Base-by-base conservation (phyloP, 495 filamentous ascomycete genomes). In the Hyaloscypha finlandica region DNA sequence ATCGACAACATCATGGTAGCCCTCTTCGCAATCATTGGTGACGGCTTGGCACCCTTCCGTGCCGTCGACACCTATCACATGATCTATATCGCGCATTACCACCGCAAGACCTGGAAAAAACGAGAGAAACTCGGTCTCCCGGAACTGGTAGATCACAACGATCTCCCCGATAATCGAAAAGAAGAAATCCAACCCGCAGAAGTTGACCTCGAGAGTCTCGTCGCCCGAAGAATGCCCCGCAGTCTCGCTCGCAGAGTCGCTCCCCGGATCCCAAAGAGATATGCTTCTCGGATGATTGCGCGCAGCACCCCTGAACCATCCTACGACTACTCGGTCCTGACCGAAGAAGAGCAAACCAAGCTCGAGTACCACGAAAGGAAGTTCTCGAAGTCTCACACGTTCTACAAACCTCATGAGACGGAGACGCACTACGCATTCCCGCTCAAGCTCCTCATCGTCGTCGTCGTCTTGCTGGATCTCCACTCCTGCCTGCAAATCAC, bases 321-420 rank as follows among this genome's bases (percentile, higher is more conserved):
- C 14, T 64, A 60, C 31, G 75, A 77, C 55, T 69, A 80, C 64
- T 83, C 83, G 0, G 88, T 92, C 1, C 80, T 94, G 4, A 82
- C 80, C 14, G 81, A 82, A 16, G 77, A 80, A 56, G 84, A 92
- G 72, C 88, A 92, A 73, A 75, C 76, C 25, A 82, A 81, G 52
- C 80, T 94, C 16, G 80, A 85, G 57, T 85, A 92, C 68, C 90
- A 94, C 74, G 88, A 92, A 67, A 80, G 76, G 25, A 92, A 92
- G 67, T 88, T 92, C 67, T 81, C 87, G 69, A 90, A 87, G 63
- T 89, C 87, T 0, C 91, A 94, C 72, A 92, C 90, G 5, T 94
- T 92, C 77, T 94, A 92, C 80, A 91, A 91, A 71, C 91, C 91
- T 2, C 90, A 94, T 75, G 91, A 94, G 77, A 93, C 90, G 0